A percentile compares a stretch with the other conserved stretches of the same genome.
These are phyloP conservation scores for Tubosaeta sp. DNA, from an alignment of 768 basidiomycete genomes.

Conservation along the genomic window DNA sequence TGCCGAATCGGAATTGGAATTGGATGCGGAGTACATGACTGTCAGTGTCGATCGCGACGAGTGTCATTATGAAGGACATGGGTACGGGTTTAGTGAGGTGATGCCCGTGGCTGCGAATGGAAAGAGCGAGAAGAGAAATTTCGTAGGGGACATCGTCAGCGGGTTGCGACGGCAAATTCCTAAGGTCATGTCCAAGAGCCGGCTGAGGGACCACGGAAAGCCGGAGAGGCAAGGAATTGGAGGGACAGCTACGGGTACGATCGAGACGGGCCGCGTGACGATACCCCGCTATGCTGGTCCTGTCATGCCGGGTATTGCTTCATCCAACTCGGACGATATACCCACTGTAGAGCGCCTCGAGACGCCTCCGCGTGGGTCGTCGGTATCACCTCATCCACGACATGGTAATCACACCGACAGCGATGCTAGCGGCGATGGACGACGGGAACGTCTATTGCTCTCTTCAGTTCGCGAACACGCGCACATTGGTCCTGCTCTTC, in stretches of 20 bases:
- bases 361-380: slow-evolving; percentile 22
- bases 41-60: slow-evolving; percentile 26
- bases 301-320: slow-evolving; percentile 14
- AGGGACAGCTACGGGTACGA: neutral
- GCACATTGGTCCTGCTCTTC: slow-evolving; percentile 11
- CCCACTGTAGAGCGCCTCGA: slow-evolving; percentile 28
- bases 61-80: slow-evolving; percentile 14
- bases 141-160: slow-evolving; percentile 29
- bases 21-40: slow-evolving; percentile 34
- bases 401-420: slow-evolving; percentile 14
- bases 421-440: slow-evolving; percentile 19
- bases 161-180: slow-evolving; percentile 30
- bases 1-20: slow-evolving; percentile 28
- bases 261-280: slow-evolving; percentile 10
- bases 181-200: slow-evolving; percentile 31
- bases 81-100: slow-evolving; percentile 23
- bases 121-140: slow-evolving; percentile 30
- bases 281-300: slow-evolving; percentile 22
- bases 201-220: slow-evolving; percentile 24
- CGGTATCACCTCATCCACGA: slow-evolving; percentile 21
- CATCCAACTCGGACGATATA: slow-evolving; percentile 27
- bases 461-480: slow-evolving; percentile 23
- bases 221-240: slow-evolving; percentile 18
- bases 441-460: slow-evolving; percentile 23
- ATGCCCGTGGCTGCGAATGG: slow-evolving; percentile 16